A percentile compares a stretch with the other conserved stretches of the same genome.
Evolutionary conservation across 345 rosid species (phyloP).

Genomic region (Gossypium mustelinum): DNA sequence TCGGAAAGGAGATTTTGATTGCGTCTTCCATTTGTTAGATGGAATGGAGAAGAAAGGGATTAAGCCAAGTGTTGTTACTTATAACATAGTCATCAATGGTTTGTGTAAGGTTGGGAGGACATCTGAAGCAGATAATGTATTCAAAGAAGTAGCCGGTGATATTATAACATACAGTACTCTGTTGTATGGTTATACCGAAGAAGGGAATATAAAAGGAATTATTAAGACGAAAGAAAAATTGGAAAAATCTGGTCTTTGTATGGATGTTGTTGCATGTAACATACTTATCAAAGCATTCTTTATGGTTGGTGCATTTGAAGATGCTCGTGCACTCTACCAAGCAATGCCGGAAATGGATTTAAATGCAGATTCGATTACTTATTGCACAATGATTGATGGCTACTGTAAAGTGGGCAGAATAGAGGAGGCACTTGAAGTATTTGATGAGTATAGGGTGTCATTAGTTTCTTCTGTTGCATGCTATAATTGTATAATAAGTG

Average conservation of each 20-base stretch:
- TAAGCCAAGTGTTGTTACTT: conserved; percentile 48
- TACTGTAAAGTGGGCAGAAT: conserved; percentile 56
- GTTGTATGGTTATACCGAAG: conserved; percentile 59
- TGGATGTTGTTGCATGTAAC: conserved; percentile 75
- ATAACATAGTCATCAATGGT: conserved; percentile 61
- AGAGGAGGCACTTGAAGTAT: conserved; percentile 71
- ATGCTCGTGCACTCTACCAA: conserved; percentile 54
- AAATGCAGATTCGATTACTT: conserved; percentile 56
- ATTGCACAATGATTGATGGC: conserved; percentile 51
- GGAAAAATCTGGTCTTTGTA: conserved; percentile 40
- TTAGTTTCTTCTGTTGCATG: conserved; percentile 48
- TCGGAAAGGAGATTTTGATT: conserved; percentile 48
- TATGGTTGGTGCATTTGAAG: conserved; percentile 70
- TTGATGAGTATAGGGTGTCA: conserved; percentile 61
- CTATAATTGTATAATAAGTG: conserved; percentile 53
- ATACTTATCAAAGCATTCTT: conserved; percentile 63
- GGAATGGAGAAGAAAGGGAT: conserved; percentile 77
- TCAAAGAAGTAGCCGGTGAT: conserved; percentile 58
- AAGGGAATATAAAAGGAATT: conserved; percentile 47
- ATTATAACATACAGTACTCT: conserved; percentile 55
- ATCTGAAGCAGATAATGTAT: conserved; percentile 57
- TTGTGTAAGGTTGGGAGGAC: conserved; percentile 67
- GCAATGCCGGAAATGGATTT: conserved; percentile 55
- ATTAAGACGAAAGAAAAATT: conserved; percentile 47
- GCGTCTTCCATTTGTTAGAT: conserved; percentile 43